phyloP scores from a whole-genome alignment of 306 rosid genomes.

The Malus asiatica region DNA sequence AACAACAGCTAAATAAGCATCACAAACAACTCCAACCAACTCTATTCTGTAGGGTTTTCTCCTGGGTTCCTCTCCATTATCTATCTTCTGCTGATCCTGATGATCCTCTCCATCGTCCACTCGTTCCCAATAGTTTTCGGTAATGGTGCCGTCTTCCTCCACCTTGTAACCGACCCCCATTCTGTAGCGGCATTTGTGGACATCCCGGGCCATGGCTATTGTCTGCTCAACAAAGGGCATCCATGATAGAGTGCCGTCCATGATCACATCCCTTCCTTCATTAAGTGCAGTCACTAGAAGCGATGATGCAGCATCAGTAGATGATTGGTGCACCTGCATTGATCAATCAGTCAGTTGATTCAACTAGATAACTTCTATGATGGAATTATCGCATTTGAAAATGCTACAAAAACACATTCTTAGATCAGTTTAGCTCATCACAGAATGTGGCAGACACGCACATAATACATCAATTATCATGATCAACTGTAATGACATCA shows the following conservation, averaged over 20 bases:
- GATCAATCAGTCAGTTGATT: background rate
- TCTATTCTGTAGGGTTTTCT: conserved; percentile 77
- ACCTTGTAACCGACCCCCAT: conserved; percentile 89
- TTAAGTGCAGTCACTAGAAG: conserved; percentile 79
- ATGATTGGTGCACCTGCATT: conserved; percentile 72
- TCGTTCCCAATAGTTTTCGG: conserved; percentile 78
- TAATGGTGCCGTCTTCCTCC: conserved; percentile 49
- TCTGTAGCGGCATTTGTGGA: conserved; percentile 66
- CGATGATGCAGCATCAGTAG: conserved; percentile 85
- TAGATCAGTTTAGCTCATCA: background rate
- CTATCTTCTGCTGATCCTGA: conserved; percentile 8
- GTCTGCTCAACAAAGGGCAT: conserved; percentile 78
- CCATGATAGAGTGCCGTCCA: conserved; percentile 95
- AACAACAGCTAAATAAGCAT: conserved; percentile 79
- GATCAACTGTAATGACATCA: background rate
- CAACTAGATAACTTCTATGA: background rate
- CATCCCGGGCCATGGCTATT: conserved; percentile 68
- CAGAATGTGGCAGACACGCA: background rate
- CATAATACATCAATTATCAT: background rate
- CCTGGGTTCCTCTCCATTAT: background rate
- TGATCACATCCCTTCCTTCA: conserved; percentile 81
- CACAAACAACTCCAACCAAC: conserved; percentile 93
- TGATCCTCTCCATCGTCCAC: conserved; percentile 36
- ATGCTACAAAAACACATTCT: background rate
- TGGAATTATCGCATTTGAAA: background rate